These are phyloP conservation scores for Rhododendron henanense DNA, from an alignment of 148 eudicot genomes.

Conservation along the genomic window DNA sequence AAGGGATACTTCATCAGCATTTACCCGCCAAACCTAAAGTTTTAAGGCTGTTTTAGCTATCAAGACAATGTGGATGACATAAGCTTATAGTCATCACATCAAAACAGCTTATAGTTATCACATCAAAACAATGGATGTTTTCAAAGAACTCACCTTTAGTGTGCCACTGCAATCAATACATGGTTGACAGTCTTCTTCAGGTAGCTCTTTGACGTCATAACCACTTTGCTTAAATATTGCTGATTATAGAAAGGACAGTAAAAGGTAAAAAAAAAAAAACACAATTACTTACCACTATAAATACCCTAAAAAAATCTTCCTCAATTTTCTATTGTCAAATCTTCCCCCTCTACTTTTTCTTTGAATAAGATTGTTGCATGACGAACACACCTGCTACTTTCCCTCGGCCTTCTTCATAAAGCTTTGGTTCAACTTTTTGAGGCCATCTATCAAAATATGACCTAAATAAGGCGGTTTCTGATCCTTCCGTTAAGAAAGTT, in stretches of 20 bases:
- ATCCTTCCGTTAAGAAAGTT: constrained; percentile 49
- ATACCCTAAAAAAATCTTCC: neutral
- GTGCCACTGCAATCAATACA: constrained; percentile 33
- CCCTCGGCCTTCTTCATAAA: constrained; percentile 63
- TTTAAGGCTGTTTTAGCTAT: neutral
- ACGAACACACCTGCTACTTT: constrained; percentile 57
- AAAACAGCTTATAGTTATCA: neutral
- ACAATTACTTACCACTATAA: neutral
- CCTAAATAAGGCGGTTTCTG: constrained; percentile 44
- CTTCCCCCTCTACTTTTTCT: constrained; percentile 3
- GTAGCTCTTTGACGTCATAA: constrained; percentile 40
- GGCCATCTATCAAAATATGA: constrained; percentile 55
- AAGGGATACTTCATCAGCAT: constrained; percentile 23
- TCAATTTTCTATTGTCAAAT: neutral
- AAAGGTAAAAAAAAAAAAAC: neutral
- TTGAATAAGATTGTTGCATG: neutral
- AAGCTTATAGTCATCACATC: neutral
- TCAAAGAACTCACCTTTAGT: constrained; percentile 23
- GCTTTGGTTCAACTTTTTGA: constrained; percentile 34
- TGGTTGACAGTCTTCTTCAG: constrained; percentile 33
- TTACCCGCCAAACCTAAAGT: constrained; percentile 42
- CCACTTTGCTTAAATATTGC: constrained; percentile 51
- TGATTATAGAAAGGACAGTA: constrained; percentile 16
- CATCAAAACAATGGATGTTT: neutral
- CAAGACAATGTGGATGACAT: neutral